Percentiles rank a stretch among this genome's conserved stretches.
Conservation (phyloP, 2,329 filamentous ascomycete genomes). For the Penicillium sp. region DNA sequence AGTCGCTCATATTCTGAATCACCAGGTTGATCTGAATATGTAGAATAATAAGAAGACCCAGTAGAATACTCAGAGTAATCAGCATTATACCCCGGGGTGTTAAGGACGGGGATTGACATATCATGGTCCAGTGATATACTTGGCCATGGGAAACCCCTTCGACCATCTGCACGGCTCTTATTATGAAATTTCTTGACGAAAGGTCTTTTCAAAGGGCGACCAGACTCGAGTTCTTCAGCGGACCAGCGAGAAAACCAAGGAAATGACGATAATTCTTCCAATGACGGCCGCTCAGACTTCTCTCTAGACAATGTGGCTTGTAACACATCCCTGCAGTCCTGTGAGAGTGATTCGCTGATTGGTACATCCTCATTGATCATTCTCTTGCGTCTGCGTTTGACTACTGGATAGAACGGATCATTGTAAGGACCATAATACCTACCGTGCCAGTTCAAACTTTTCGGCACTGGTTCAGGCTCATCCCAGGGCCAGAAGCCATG, state of each 20-base stretch:
- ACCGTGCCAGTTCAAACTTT: slow-evolving; percentile 1
- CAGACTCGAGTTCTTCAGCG: slow-evolving; percentile 8
- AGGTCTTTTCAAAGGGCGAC: slow-evolving; percentile 8
- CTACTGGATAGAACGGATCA: background rate
- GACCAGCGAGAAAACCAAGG: slow-evolving; percentile 27
- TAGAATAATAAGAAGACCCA: background rate
- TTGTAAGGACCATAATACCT: background rate
- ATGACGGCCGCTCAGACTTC: slow-evolving; percentile 17
- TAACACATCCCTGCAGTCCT: slow-evolving; percentile 32
- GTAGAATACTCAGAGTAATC: background rate
- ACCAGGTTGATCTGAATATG: background rate
- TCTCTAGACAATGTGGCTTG: slow-evolving; percentile 23
- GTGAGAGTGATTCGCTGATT: slow-evolving; percentile 26
- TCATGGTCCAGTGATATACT: background rate
- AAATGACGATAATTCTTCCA: slow-evolving; percentile 22
- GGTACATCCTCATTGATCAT: slow-evolving; percentile 26
- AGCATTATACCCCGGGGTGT: background rate
- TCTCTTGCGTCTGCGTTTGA: slow-evolving; percentile 16
- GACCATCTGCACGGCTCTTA: background rate
- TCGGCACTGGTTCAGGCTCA: slow-evolving; percentile 9
- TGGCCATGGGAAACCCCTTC: background rate
- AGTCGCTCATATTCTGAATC: background rate
- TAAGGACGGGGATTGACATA: background rate
- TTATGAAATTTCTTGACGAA: slow-evolving; percentile 4
- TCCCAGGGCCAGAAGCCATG: slow-evolving; percentile 36